Percentiles rank a stretch among this genome's conserved stretches.
Conservation (phyloP, 1,284 basidiomycete species). For the Cryptococcus sp. region DNA sequence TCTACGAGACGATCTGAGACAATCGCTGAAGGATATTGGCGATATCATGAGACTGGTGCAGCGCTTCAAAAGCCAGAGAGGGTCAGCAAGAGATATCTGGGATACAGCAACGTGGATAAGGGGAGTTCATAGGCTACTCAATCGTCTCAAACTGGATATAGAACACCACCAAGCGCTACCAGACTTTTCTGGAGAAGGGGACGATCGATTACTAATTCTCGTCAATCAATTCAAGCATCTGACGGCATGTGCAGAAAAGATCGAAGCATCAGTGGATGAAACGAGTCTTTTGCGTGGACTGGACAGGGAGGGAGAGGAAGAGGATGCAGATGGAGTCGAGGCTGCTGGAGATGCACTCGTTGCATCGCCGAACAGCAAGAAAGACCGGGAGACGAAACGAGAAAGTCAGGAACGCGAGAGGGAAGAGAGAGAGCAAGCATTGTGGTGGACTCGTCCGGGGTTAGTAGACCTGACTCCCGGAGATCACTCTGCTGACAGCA, state of each 20-base stretch:
- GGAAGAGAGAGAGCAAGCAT: constrained; percentile 27
- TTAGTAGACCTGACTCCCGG: constrained; percentile 43
- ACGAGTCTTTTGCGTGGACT: constrained; percentile 18
- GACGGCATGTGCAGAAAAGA: constrained; percentile 57
- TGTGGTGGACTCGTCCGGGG: constrained; percentile 69
- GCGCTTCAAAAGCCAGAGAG: constrained; percentile 66
- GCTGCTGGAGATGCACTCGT: constrained; percentile 15
- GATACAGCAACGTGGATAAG: constrained; percentile 37
- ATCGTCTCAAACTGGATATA: constrained; percentile 14
- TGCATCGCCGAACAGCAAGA: constrained; percentile 4
- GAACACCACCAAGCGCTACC: constrained; percentile 52
- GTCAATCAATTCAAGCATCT: constrained; percentile 59
- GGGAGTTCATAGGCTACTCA: constrained; percentile 22
- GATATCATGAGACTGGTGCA: constrained; percentile 77
- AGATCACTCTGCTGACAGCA: neutral
- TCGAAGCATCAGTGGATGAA: constrained; percentile 58
- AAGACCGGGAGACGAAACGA: constrained; percentile 15
- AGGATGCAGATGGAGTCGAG: constrained; percentile 23
- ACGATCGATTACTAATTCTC: constrained; percentile 48
- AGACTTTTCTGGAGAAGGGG: constrained; percentile 7
- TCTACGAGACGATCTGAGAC: constrained; percentile 64
- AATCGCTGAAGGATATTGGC: constrained; percentile 58
- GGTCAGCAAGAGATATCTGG: constrained; percentile 56
- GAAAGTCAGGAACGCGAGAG: constrained; percentile 19
- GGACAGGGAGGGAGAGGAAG: constrained; percentile 26